phyloP scores from a whole-genome alignment of 305 asterid genomes.

The Fraxinus baroniana region DNA sequence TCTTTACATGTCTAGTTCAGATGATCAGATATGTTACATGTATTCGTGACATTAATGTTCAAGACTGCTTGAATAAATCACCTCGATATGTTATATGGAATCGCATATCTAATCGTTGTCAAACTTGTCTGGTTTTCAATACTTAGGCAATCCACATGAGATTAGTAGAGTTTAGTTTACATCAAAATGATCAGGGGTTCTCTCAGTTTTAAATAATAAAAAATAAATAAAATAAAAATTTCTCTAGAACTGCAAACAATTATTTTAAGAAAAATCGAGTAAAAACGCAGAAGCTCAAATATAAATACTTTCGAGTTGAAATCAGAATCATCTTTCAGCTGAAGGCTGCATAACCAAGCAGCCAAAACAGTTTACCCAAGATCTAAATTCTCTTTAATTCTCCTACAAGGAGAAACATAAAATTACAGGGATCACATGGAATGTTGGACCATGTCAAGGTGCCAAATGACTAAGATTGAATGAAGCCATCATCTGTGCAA shows the following conservation, averaged over 20 bases:
- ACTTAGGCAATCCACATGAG: not conserved
- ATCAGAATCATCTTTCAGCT: not conserved
- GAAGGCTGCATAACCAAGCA: not conserved
- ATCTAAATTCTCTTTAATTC: not conserved
- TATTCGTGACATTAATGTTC: not conserved
- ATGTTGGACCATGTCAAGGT: not conserved
- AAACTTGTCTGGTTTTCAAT: not conserved
- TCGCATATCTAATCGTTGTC: not conserved
- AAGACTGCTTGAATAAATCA: not conserved
- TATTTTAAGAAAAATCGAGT: not conserved
- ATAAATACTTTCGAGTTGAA: not conserved
- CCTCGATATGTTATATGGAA: not conserved
- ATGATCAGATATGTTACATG: not conserved
- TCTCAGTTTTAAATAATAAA: not conserved
- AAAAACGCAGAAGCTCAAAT: not conserved
- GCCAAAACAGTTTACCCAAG: not conserved
- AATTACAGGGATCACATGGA: not conserved
- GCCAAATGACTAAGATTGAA: constrained; percentile 20
- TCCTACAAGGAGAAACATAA: not conserved
- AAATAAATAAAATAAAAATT: not conserved
- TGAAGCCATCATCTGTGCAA: constrained; percentile 38
- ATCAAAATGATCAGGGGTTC: not conserved
- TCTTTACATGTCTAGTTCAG: not conserved
- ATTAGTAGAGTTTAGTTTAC: not conserved
- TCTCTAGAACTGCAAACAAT: not conserved